Percentiles rank a stretch among this genome's conserved stretches.
phyloP scores from a whole-genome alignment of 2,329 filamentous ascomycete species.

The Penicillium italicum region DNA sequence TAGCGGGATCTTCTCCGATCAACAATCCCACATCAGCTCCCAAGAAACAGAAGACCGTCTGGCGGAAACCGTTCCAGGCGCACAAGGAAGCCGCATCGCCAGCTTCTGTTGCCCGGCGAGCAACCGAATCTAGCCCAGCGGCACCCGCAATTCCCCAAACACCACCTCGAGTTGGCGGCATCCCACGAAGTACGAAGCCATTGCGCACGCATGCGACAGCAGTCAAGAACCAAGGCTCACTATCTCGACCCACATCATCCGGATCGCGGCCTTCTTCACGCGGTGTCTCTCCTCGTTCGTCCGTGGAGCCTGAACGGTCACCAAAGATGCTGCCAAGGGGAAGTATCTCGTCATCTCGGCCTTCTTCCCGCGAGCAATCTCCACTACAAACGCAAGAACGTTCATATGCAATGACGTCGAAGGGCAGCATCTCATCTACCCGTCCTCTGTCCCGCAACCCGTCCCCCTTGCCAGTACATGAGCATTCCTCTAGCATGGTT shows the following conservation, averaged over 20 bases:
- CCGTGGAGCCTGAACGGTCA: conserved; percentile 19
- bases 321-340: conserved; percentile 18
- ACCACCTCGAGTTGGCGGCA: conserved; percentile 35
- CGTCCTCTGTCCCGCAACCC: conserved; percentile 10
- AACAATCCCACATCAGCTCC: conserved; percentile 49
- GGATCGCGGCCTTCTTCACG: conserved; percentile 30
- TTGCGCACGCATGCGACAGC: conserved; percentile 38
- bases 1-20: conserved; percentile 48
- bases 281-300: conserved; percentile 26
- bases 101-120: conserved; percentile 31
- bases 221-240: conserved; percentile 37
- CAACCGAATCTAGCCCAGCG: conserved; percentile 34
- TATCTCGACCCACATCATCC: conserved; percentile 35
- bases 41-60: conserved; percentile 57
- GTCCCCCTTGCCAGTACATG: conserved; percentile 6
- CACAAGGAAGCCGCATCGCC: conserved; percentile 51
- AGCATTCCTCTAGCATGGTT: conserved; percentile 1
- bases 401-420: conserved; percentile 14
- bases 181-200: conserved; percentile 32
- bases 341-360: conserved; percentile 20
- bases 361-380: conserved; percentile 29
- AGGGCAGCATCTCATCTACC: conserved; percentile 15
- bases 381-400: conserved; percentile 9
- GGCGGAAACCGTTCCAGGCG: conserved; percentile 63
- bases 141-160: conserved; percentile 36